Evolutionary conservation across 495 filamentous ascomycete genomes (phyloP).

Genomic region (Aspergillus leporis): DNA sequence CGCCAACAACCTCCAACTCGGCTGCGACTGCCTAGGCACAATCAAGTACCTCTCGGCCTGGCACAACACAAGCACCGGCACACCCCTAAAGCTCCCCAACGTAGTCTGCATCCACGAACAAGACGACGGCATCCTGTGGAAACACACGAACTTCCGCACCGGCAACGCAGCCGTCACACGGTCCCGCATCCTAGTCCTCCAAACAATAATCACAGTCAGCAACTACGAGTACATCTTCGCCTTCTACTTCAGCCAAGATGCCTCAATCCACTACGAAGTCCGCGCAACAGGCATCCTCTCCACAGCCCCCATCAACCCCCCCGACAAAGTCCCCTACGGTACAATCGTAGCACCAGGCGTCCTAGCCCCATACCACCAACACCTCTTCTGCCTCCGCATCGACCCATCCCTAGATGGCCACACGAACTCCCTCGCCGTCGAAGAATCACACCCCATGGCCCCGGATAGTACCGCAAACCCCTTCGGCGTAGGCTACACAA

Average conservation of each 20-base stretch:
- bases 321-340: constrained; percentile 62
- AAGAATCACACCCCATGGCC: constrained; percentile 70
- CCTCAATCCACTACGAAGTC: constrained; percentile 75
- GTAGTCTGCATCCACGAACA: constrained; percentile 67
- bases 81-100: constrained; percentile 53
- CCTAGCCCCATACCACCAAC: constrained; percentile 77
- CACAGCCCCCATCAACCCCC: constrained; percentile 68
- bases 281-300: constrained; percentile 86
- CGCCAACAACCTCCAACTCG: constrained; percentile 61
- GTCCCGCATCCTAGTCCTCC: constrained; percentile 59
- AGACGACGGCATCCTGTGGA: constrained; percentile 67
- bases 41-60: constrained; percentile 65
- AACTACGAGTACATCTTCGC: constrained; percentile 90
- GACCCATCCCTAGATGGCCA: constrained; percentile 80
- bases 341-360: constrained; percentile 85
- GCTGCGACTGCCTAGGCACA: constrained; percentile 52
- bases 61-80: constrained; percentile 52
- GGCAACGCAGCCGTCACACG: constrained; percentile 56
- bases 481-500: constrained; percentile 71
- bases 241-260: constrained; percentile 82
- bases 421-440: constrained; percentile 63
- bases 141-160: constrained; percentile 69
- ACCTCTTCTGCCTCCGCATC: constrained; percentile 85
- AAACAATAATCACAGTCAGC: constrained; percentile 75
- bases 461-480: constrained; percentile 70